phyloP scores from a whole-genome alignment of 148 eudicot species.

The Rheum nobile region DNA sequence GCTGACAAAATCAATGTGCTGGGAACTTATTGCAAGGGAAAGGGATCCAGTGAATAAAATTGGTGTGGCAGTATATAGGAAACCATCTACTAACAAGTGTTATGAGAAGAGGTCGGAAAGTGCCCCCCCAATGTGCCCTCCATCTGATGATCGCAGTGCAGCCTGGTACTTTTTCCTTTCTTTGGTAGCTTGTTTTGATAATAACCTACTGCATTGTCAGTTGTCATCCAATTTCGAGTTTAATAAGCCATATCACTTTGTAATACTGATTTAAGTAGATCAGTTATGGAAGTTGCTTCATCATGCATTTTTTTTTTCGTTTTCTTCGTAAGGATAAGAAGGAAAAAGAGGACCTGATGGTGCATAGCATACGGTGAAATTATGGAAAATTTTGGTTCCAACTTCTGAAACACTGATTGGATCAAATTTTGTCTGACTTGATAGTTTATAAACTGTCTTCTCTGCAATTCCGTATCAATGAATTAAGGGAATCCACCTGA shows the following conservation, averaged over 20 bases:
- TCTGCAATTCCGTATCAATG: too few relatives aligned
- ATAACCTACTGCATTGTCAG: background rate
- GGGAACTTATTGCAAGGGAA: conserved; percentile 58
- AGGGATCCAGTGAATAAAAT: conserved; percentile 66
- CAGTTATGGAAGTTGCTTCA: background rate
- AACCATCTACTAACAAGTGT: conserved; percentile 63
- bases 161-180: conserved; percentile 21
- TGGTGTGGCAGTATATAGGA: conserved; percentile 67
- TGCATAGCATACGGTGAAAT: background rate
- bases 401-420: background rate
- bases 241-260: background rate
- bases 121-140: conserved; percentile 62
- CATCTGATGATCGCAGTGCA: conserved; percentile 31
- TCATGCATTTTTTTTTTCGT: too few relatives aligned
- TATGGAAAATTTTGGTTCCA: background rate
- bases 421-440: background rate
- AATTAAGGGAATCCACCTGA: too few relatives aligned
- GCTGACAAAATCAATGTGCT: conserved; percentile 68
- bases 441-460: too few relatives aligned
- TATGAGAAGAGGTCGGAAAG: conserved; percentile 53
- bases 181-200: background rate
- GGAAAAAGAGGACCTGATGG: background rate
- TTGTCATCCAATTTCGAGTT: background rate
- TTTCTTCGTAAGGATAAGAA: too few relatives aligned
- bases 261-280: background rate